These are phyloP conservation scores for Ciborinia camelliae DNA, from an alignment of 2,329 filamentous ascomycete genomes.

Conservation along the genomic window DNA sequence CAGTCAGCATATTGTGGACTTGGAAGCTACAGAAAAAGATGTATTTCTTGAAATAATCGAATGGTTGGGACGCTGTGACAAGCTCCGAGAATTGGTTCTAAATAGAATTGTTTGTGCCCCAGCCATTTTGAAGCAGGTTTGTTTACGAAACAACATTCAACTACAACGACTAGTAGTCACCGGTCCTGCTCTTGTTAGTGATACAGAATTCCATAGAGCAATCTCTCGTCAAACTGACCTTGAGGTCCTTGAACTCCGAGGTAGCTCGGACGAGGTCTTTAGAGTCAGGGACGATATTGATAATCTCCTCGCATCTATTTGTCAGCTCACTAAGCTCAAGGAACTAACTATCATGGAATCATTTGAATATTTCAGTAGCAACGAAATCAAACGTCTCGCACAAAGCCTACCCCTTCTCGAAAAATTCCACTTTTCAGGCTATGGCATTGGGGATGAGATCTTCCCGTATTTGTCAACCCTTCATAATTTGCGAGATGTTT, in stretches of 20 bases:
- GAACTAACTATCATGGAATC: slow-evolving; percentile 52
- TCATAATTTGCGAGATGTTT: slow-evolving; percentile 48
- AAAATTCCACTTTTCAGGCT: slow-evolving; percentile 54
- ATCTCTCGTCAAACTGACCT: slow-evolving; percentile 50
- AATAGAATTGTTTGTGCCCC: slow-evolving; percentile 50
- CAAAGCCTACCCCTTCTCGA: slow-evolving; percentile 45
- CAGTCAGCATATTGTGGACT: slow-evolving; percentile 42
- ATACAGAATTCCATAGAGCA: slow-evolving; percentile 50
- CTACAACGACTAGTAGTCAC: slow-evolving; percentile 49
- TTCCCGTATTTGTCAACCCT: slow-evolving; percentile 46
- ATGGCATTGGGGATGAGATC: slow-evolving; percentile 49
- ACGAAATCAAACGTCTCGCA: slow-evolving; percentile 49
- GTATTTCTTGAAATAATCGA: slow-evolving; percentile 48
- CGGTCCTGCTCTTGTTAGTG: slow-evolving; percentile 47
- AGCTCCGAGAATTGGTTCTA: slow-evolving; percentile 50
- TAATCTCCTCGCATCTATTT: slow-evolving; percentile 49
- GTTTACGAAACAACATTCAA: slow-evolving; percentile 44
- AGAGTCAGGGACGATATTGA: slow-evolving; percentile 45
- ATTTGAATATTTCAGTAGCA: slow-evolving; percentile 48
- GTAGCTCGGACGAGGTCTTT: slow-evolving; percentile 46
- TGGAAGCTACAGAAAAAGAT: slow-evolving; percentile 52
- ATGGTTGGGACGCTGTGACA: slow-evolving; percentile 54
- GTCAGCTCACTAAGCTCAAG: slow-evolving; percentile 49
- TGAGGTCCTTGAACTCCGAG: slow-evolving; percentile 44
- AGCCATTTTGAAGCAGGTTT: slow-evolving; percentile 50